Evolutionary conservation across 306 rosid species (phyloP).

Genomic region (Cucurbita pepo): DNA sequence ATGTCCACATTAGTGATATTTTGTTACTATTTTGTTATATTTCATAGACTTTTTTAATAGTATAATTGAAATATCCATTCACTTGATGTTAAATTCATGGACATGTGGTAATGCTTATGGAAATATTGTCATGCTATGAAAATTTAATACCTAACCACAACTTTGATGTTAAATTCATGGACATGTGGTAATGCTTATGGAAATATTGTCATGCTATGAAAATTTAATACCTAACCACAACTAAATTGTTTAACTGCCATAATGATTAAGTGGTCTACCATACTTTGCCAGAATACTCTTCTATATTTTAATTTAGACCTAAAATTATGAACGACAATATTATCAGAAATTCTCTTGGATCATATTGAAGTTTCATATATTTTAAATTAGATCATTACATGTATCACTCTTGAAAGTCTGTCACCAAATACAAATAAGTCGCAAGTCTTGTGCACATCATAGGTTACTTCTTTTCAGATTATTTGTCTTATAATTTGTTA

Average conservation of each 20-base stretch:
- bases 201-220: background rate
- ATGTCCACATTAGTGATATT: background rate
- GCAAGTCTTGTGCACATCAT: background rate
- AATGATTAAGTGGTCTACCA: background rate
- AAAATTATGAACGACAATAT: background rate
- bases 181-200: background rate
- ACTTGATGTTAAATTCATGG: background rate
- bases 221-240: background rate
- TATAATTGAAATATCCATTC: background rate
- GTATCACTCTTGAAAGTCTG: background rate
- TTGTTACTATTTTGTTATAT: too few species aligned
- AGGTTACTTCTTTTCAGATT: background rate
- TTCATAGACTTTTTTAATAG: background rate
- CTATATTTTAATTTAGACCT: background rate
- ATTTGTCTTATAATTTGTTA: background rate
- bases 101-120: background rate
- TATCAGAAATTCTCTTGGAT: background rate
- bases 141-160: background rate
- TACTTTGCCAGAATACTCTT: background rate
- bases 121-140: background rate
- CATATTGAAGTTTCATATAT: background rate
- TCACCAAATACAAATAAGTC: background rate
- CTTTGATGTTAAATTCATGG: background rate
- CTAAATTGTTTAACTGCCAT: background rate
- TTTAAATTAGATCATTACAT: background rate